Evolutionary conservation across 2,329 filamentous ascomycete species (phyloP).

Genomic region (Diplodia scrobiculata): DNA sequence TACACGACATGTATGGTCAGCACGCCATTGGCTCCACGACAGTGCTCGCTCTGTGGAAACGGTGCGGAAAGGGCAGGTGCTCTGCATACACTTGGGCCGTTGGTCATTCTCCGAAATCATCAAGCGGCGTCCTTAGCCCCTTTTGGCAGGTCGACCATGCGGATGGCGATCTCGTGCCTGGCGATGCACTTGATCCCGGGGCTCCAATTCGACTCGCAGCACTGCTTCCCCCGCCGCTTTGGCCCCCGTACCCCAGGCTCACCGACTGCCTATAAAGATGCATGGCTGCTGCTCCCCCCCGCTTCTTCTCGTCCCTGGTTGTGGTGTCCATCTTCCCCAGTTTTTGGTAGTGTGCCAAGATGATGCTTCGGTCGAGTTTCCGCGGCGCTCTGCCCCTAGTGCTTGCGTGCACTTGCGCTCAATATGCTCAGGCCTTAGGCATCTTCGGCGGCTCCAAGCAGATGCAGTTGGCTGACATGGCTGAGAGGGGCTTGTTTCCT

Average conservation of each 20-base stretch:
- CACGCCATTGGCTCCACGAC: background rate
- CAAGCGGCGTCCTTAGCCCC: background rate
- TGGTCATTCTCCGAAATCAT: slow-evolving; percentile 15
- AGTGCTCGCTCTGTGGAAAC: background rate
- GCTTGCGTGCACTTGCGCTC: slow-evolving; percentile 11
- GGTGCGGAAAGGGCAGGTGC: slow-evolving; percentile 14
- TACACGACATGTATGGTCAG: background rate
- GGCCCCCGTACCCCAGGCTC: background rate
- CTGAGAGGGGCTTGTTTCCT: slow-evolving; percentile 13
- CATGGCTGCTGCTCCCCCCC: background rate
- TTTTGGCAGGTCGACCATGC: slow-evolving; percentile 15
- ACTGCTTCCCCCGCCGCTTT: background rate
- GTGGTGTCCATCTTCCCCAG: background rate
- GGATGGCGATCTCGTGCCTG: slow-evolving; percentile 9
- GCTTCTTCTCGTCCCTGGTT: background rate
- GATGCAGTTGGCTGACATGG: slow-evolving; percentile 12
- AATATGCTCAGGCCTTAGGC: slow-evolving; percentile 12
- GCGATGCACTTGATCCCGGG: slow-evolving; percentile 11
- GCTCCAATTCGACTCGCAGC: slow-evolving; percentile 6
- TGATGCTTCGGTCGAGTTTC: slow-evolving; percentile 13
- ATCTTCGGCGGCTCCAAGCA: slow-evolving; percentile 8
- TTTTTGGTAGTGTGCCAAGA: slow-evolving; percentile 4
- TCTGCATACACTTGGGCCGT: background rate
- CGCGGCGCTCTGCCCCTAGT: slow-evolving; percentile 5
- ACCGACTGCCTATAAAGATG: slow-evolving; percentile 8